phyloP scores from a whole-genome alignment of 139 green algal species.

The Volvox reticuliferus region DNA sequence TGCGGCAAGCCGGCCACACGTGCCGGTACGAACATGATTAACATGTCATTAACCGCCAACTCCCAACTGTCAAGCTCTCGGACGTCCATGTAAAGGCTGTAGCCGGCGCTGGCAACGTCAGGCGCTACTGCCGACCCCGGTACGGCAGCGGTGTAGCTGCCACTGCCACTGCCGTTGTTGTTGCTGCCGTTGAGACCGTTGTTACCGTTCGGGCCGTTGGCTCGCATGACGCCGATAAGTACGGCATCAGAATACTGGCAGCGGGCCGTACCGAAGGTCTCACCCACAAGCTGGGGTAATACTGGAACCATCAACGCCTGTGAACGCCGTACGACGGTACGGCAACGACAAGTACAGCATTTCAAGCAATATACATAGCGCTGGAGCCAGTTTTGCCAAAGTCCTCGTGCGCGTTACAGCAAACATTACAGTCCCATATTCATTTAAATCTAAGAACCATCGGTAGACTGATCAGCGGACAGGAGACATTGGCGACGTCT shows the following conservation, averaged over 20 bases:
- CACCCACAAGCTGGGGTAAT: constrained; percentile 9
- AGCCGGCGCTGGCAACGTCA: background rate
- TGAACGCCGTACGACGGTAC: background rate
- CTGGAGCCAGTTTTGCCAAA: no score
- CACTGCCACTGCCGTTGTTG: background rate
- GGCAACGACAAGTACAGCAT: background rate
- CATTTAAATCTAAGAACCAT: no score
- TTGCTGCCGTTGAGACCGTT: background rate
- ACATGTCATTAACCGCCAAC: background rate
- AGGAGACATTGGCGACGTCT: no score
- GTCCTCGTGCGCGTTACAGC: no score
- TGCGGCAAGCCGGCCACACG: background rate
- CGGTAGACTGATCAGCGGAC: no score
- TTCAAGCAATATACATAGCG: no score
- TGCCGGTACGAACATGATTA: constrained; percentile 26
- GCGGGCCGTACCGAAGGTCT: background rate
- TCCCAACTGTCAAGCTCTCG: background rate
- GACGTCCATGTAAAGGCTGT: constrained; percentile 1
- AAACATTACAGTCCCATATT: no score
- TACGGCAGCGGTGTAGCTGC: background rate
- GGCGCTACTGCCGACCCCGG: background rate
- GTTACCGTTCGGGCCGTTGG: background rate
- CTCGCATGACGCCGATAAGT: constrained; percentile 17
- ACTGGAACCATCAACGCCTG: constrained; percentile 26
- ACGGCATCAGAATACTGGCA: constrained; percentile 17